Evolutionary conservation across 192 early-diverging fungal genomes (phyloP).

Genomic region (Coemansia sp.): DNA sequence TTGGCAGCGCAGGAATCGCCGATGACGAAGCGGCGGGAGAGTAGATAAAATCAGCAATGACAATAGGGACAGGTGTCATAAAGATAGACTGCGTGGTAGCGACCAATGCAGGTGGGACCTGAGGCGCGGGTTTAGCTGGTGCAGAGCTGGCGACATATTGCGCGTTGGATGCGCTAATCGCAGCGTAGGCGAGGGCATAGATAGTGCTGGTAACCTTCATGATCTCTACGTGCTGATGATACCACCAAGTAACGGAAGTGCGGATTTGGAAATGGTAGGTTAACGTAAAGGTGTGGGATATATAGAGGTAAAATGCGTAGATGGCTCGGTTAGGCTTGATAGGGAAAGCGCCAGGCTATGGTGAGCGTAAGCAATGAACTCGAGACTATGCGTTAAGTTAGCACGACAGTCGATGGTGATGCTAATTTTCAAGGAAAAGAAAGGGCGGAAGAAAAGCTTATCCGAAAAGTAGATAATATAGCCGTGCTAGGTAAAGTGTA

Average conservation of each 20-base stretch:
- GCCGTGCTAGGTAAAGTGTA: neutral
- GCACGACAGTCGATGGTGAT: neutral
- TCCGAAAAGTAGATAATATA: neutral
- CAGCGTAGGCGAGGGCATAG: conserved; percentile 31
- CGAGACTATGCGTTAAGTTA: neutral
- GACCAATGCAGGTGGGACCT: conserved; percentile 6
- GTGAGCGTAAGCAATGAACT: neutral
- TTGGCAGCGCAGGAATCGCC: neutral
- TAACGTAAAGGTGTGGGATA: neutral
- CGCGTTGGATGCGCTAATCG: conserved; percentile 12
- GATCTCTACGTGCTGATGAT: neutral
- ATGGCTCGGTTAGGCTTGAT: too few species aligned
- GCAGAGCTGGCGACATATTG: conserved; percentile 26
- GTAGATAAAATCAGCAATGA: conserved; percentile 35
- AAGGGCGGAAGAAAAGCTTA: neutral
- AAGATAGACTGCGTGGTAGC: conserved; percentile 12
- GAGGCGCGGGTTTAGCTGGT: conserved; percentile 11
- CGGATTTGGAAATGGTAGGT: neutral
- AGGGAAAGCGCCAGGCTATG: conserved; percentile 4
- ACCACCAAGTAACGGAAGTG: neutral
- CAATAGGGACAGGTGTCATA: conserved; percentile 19
- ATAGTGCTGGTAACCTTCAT: conserved; percentile 43
- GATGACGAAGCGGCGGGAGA: conserved; percentile 17
- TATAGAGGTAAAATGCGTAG: too few species aligned
- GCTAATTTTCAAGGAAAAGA: neutral